These are phyloP conservation scores for Russula brevipes DNA, from an alignment of 768 basidiomycete species.

Conservation along the genomic window DNA sequence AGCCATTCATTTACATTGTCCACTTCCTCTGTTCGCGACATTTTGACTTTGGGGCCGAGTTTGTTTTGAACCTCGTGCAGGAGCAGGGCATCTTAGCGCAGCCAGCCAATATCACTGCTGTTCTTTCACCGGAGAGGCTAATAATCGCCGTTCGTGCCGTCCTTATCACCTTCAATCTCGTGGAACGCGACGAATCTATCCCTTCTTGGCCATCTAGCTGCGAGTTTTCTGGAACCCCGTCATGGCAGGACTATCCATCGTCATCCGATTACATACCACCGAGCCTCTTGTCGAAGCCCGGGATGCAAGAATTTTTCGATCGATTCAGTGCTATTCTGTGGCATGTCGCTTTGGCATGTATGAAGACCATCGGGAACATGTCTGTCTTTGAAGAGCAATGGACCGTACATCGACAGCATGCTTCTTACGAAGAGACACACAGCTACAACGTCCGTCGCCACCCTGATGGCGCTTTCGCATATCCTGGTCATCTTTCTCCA, in stretches of 20 bases:
- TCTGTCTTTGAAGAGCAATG: slow-evolving; percentile 84
- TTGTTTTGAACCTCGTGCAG: slow-evolving; percentile 76
- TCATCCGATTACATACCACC: slow-evolving; percentile 60
- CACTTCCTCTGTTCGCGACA: slow-evolving; percentile 83
- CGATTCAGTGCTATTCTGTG: slow-evolving; percentile 54
- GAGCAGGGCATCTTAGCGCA: slow-evolving; percentile 48
- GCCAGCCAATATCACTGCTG: slow-evolving; percentile 39
- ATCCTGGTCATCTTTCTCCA: slow-evolving; percentile 53
- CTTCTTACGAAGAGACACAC: slow-evolving; percentile 63
- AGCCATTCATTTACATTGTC: slow-evolving; percentile 69
- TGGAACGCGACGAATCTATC: slow-evolving; percentile 64
- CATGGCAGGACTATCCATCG: slow-evolving; percentile 62
- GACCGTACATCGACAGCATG: slow-evolving; percentile 54
- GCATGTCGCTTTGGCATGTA: slow-evolving; percentile 53
- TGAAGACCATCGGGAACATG: slow-evolving; percentile 65
- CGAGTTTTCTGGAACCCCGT: slow-evolving; percentile 56
- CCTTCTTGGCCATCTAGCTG: slow-evolving; percentile 76
- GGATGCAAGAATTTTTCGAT: slow-evolving; percentile 68
- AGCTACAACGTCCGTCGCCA: slow-evolving; percentile 66
- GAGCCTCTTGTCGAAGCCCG: slow-evolving; percentile 52
- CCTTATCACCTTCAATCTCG: slow-evolving; percentile 60
- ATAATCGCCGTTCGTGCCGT: slow-evolving; percentile 73
- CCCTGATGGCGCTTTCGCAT: slow-evolving; percentile 58
- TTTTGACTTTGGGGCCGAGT: slow-evolving; percentile 77
- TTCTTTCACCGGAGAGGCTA: slow-evolving; percentile 66